phyloP scores from a whole-genome alignment of 768 basidiomycete genomes.

The Aureoboletus auriporus region DNA sequence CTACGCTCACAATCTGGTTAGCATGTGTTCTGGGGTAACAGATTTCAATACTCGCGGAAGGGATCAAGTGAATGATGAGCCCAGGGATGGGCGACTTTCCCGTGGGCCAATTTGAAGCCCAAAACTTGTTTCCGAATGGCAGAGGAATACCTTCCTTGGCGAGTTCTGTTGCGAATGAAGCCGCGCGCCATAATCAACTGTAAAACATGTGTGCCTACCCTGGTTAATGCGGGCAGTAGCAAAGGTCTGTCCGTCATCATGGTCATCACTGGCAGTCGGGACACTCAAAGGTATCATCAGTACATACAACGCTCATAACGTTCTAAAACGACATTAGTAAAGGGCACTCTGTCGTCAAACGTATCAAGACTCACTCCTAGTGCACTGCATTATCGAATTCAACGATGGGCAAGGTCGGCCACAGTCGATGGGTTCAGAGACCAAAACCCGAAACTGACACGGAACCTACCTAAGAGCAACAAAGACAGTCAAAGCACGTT shows the following conservation, averaged over 20 bases:
- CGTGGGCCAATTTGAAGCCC: constrained; percentile 62
- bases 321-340: constrained; percentile 18
- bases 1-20: constrained; percentile 21
- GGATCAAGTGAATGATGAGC: constrained; percentile 51
- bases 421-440: neutral
- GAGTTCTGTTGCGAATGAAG: constrained; percentile 36
- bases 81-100: constrained; percentile 55
- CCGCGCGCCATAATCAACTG: too few relatives aligned
- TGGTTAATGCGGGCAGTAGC: constrained; percentile 51
- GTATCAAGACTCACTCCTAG: constrained; percentile 28
- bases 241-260: constrained; percentile 39
- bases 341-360: neutral
- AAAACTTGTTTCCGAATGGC: constrained; percentile 54
- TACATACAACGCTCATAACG: constrained; percentile 30
- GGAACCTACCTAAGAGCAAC: constrained; percentile 48
- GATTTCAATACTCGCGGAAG: constrained; percentile 34
- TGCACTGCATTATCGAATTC: constrained; percentile 24
- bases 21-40: neutral
- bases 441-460: neutral
- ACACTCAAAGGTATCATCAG: neutral
- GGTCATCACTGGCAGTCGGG: neutral
- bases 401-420: neutral
- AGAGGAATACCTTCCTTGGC: constrained; percentile 63
- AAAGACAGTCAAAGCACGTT: constrained; percentile 53
- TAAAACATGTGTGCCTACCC: constrained; percentile 21